phyloP scores from a whole-genome alignment of 2,329 filamentous ascomycete species.

The Colletotrichum sojae region DNA sequence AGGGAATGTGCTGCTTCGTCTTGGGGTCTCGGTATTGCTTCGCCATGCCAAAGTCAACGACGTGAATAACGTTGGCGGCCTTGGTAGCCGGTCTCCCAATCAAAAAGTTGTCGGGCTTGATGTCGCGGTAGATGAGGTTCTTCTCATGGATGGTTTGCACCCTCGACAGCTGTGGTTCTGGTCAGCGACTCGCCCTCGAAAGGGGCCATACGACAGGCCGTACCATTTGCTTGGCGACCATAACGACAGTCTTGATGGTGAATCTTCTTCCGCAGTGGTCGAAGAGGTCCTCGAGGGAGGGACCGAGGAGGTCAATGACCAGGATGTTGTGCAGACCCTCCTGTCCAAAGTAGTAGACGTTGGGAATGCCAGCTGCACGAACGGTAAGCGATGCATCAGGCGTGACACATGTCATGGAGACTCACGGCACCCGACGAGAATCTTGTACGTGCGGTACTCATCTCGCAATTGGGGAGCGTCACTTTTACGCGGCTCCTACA shows the following conservation, averaged over 20 bases:
- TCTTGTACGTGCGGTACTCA: slow-evolving; percentile 99
- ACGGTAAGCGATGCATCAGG: slow-evolving; percentile 27
- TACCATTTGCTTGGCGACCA: slow-evolving; percentile 99
- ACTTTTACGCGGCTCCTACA: slow-evolving; percentile 97
- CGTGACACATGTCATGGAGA: slow-evolving; percentile 48
- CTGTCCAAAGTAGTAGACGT: slow-evolving; percentile 99
- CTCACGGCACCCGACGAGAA: slow-evolving; percentile 98
- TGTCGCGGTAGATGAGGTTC: slow-evolving; percentile 98
- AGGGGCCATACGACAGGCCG: background rate
- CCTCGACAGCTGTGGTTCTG: slow-evolving; percentile 77
- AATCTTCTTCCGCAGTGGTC: slow-evolving; percentile 97
- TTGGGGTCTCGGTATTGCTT: slow-evolving; percentile 99
- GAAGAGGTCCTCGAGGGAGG: slow-evolving; percentile 95
- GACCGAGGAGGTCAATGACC: slow-evolving; percentile 95
- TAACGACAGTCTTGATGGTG: slow-evolving; percentile 96
- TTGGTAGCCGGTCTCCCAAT: slow-evolving; percentile 94
- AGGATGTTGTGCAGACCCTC: slow-evolving; percentile 99
- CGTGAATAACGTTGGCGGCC: slow-evolving; percentile 97
- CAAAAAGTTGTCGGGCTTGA: slow-evolving; percentile 99
- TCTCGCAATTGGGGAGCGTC: slow-evolving; percentile 97
- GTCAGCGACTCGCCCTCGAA: slow-evolving; percentile 3
- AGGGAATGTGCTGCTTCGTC: slow-evolving; percentile 98
- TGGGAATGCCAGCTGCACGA: slow-evolving; percentile 89
- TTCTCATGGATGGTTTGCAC: slow-evolving; percentile 97
- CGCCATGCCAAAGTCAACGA: slow-evolving; percentile 99